These are phyloP conservation scores for Coniferiporia weirii DNA, from an alignment of 1,284 basidiomycete species.

Conservation along the genomic window DNA sequence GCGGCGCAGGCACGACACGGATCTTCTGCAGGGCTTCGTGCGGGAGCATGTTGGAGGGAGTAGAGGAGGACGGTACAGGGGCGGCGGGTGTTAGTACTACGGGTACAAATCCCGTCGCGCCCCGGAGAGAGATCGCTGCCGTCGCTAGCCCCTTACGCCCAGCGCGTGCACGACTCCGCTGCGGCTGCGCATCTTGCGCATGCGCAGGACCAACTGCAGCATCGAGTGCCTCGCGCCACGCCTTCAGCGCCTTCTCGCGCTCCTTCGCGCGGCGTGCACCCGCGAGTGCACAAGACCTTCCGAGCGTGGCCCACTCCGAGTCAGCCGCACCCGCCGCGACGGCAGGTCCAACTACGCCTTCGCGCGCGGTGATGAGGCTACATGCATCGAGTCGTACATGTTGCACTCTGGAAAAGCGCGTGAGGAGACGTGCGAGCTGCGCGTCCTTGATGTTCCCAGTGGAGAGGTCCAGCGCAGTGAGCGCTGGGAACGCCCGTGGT, in stretches of 20 bases:
- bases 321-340: conserved; percentile 30
- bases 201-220: conserved; percentile 5
- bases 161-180: conserved; percentile 12
- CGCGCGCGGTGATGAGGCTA: too few relatives aligned
- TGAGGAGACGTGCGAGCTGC: conserved; percentile 47
- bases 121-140: conserved; percentile 25
- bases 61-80: not conserved
- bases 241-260: conserved; percentile 52
- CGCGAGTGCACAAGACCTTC: conserved; percentile 48
- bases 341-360: not conserved
- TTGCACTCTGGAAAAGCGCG: conserved; percentile 37
- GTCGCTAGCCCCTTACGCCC: conserved; percentile 26
- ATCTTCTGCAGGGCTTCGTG: conserved; percentile 26
- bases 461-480: conserved; percentile 52
- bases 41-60: not conserved
- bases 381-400: conserved; percentile 47
- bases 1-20: conserved; percentile 39
- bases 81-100: not conserved
- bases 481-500: conserved; percentile 32
- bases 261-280: conserved; percentile 49
- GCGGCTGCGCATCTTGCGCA: not conserved
- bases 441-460: conserved; percentile 44
- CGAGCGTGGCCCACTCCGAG: conserved; percentile 51
- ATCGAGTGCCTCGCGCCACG: conserved; percentile 38
- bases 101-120: not conserved